phyloP scores from a whole-genome alignment of 331 rosid species.

The Quercus phellos region DNA sequence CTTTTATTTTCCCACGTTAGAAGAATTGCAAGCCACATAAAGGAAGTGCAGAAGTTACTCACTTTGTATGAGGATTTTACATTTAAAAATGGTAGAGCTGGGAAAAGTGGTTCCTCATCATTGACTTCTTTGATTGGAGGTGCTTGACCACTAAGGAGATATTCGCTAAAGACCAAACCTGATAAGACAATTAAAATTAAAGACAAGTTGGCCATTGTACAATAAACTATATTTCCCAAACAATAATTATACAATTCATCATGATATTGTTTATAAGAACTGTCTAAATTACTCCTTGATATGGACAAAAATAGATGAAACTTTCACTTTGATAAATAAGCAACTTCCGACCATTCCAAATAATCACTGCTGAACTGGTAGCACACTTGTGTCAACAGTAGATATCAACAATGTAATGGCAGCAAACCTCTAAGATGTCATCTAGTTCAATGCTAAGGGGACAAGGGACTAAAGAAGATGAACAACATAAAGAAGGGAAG shows the following conservation, averaged over 20 bases:
- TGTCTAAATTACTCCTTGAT: background rate
- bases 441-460: background rate
- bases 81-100: slow-evolving; percentile 63
- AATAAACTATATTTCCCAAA: background rate
- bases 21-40: background rate
- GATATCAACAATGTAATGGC: background rate
- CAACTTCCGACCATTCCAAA: background rate
- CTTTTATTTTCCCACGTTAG: background rate
- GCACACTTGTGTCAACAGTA: background rate
- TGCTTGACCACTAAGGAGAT: slow-evolving; percentile 82
- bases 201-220: background rate
- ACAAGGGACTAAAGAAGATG: background rate
- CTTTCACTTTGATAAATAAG: background rate
- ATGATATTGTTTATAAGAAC: background rate
- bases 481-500: background rate
- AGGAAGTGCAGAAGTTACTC: slow-evolving; percentile 31
- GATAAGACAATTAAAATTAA: slow-evolving; percentile 36
- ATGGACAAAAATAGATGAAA: background rate
- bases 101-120: slow-evolving; percentile 88
- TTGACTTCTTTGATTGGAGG: slow-evolving; percentile 86
- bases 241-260: background rate
- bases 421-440: background rate
- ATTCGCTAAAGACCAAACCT: slow-evolving; percentile 94
- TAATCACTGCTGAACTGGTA: background rate
- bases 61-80: slow-evolving; percentile 49